Base-by-base conservation (phyloP, 768 basidiomycete genomes). In the Leccinum aurantiacum region DNA sequence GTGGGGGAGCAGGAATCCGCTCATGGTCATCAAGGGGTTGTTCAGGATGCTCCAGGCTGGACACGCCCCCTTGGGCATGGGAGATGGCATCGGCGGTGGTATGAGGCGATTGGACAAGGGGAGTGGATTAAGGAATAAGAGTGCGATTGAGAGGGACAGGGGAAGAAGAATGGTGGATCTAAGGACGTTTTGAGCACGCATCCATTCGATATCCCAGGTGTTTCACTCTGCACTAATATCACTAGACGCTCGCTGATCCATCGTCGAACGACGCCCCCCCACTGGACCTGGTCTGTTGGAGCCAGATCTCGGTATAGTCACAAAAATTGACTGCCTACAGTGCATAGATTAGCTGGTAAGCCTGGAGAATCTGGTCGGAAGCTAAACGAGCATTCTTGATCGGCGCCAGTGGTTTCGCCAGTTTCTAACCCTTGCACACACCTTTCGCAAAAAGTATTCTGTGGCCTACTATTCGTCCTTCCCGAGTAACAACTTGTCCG, bases 11-110 rank as follows among this genome's bases (percentile, higher is more conserved):
- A 80, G 91, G 64, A 98, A 96, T 75, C 85, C 82, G 38, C 63
- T 74, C 44, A 74, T 72, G 73, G 92, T 96, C 46, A 85, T 95
- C 78, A 96, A 97, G 77, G 86, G 89, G 25, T 80, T 86, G 15
- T 82, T 94, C 66, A 82, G 88, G 71, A 82, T 97, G 79, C 77
- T 99, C 53, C 92, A 95, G 61, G 85, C 90, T 1, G 95, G 95
- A 0, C 86, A 90, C 70, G 86, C 86, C 61, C 91, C 91, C 5
- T 72, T 89, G 56, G 82, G 81, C 14, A 87, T 97, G 84, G 95
- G 95, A 15, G 82, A 92, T 69, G 92, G 93, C 8, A 66, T 89
- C 25, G 91, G 92, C 9, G 90, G 91, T 6, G 79, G 79, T 49
- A 90, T 85, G 31, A 79, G 83, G 64, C 86, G 86, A 70, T 69